Evolutionary conservation across 78 protist genomes (phyloP).

Genomic region (Emiliania huxleyi): DNA sequence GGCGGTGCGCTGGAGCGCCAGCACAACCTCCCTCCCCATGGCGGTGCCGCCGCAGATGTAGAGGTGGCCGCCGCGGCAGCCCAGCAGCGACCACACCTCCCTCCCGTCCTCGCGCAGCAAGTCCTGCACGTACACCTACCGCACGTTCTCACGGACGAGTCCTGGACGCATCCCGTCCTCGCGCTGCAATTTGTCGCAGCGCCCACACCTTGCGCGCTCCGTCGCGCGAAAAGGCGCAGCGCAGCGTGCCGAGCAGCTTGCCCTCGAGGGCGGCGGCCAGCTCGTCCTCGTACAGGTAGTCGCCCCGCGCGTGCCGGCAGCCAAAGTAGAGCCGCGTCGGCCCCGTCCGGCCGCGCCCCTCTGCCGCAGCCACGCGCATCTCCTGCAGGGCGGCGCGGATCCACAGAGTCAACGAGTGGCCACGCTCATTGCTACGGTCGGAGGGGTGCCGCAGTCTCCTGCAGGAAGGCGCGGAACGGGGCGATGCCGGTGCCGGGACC

Average conservation of each 20-base stretch:
- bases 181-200: slow-evolving; percentile 60
- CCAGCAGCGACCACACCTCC: slow-evolving; percentile 46
- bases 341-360: not conserved
- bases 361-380: not conserved
- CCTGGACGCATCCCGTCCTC: slow-evolving; percentile 39
- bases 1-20: not conserved
- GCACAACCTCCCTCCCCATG: slow-evolving; percentile 5
- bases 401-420: no score
- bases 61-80: not conserved
- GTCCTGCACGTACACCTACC: slow-evolving; percentile 81
- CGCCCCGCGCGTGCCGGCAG: not conserved
- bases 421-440: no score
- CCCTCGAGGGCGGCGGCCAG: not conserved
- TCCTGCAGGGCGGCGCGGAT: slow-evolving; percentile 50
- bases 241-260: not conserved
- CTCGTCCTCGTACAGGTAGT: slow-evolving; percentile 18
- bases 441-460: no score
- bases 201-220: slow-evolving; percentile 61
- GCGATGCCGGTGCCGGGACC: slow-evolving; percentile 98
- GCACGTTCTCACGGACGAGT: no score
- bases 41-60: slow-evolving; percentile 30
- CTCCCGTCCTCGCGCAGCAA: slow-evolving; percentile 40
- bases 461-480: slow-evolving; percentile 72
- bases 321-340: slow-evolving; percentile 13
- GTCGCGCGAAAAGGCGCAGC: slow-evolving; percentile 29